A percentile compares a stretch with the other conserved stretches of the same genome.
These are phyloP conservation scores for Biancaea sappan DNA, from an alignment of 306 rosid genomes.

Conservation along the genomic window DNA sequence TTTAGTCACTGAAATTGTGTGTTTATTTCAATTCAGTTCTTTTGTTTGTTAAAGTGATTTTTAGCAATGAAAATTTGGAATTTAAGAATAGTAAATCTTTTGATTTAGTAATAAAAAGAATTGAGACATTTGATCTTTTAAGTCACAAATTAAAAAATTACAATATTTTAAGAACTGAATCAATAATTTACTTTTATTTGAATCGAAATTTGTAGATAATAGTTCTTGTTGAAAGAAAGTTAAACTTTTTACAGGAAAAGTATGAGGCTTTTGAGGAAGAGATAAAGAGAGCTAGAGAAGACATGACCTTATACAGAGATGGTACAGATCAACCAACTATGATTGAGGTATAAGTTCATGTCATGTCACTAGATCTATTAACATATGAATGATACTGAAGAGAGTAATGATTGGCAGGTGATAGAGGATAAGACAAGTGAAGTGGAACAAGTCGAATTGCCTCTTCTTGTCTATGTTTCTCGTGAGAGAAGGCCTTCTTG, in stretches of 20 bases:
- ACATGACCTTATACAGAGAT: slow-evolving; percentile 13
- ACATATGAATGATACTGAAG: not conserved
- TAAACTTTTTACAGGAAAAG: slow-evolving; percentile 46
- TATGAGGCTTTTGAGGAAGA: slow-evolving; percentile 47
- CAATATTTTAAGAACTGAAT: no score
- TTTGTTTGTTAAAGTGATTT: no score
- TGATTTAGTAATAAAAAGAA: no score
- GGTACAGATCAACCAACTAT: slow-evolving; percentile 49
- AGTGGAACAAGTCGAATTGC: slow-evolving; percentile 40
- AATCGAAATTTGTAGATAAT: no score
- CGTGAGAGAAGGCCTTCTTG: slow-evolving; percentile 61
- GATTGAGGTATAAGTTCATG: slow-evolving; percentile 46
- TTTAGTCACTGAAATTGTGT: no score
- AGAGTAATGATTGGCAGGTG: slow-evolving; percentile 36
- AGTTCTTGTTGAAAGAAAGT: not conserved
- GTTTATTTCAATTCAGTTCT: no score
- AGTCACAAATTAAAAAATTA: no score
- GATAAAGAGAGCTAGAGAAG: slow-evolving; percentile 33
- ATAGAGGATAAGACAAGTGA: slow-evolving; percentile 31
- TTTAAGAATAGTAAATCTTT: no score
- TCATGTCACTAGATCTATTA: no score
- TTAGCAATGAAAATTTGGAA: no score
- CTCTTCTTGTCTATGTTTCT: slow-evolving; percentile 62
- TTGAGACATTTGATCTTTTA: no score
- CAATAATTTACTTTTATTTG: no score